Conservation (phyloP, 2,329 filamentous ascomycete genomes). For the Anthostomella pinea region DNA sequence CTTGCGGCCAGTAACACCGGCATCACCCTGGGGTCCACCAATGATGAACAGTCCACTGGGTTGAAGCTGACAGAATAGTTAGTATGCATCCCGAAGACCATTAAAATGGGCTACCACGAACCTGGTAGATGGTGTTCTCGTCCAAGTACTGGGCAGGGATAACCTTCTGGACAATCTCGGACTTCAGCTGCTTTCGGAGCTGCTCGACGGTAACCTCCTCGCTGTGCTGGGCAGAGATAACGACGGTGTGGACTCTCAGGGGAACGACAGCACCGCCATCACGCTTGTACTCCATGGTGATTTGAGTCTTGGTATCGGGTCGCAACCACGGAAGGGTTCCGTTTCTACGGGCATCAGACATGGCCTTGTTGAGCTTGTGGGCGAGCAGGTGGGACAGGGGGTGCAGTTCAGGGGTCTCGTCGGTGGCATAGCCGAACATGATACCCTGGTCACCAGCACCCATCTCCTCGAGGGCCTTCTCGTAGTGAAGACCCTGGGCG, state of each 20-base stretch:
- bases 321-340: slow-evolving; percentile 90
- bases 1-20: slow-evolving; percentile 97
- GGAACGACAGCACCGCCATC: slow-evolving; percentile 92
- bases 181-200: slow-evolving; percentile 89
- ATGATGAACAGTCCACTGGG: slow-evolving; percentile 99
- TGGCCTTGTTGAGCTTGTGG: slow-evolving; percentile 95
- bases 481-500: slow-evolving; percentile 97
- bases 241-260: slow-evolving; percentile 90
- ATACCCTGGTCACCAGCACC: slow-evolving; percentile 99
- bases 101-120: slow-evolving; percentile 42
- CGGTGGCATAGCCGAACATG: slow-evolving; percentile 99
- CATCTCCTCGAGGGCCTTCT: slow-evolving; percentile 94
- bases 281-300: slow-evolving; percentile 98
- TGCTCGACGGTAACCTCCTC: slow-evolving; percentile 85
- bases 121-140: slow-evolving; percentile 93
- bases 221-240: slow-evolving; percentile 93
- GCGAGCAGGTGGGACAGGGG: slow-evolving; percentile 90
- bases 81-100: not conserved
- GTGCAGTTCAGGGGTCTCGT: slow-evolving; percentile 96
- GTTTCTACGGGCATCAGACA: slow-evolving; percentile 84
- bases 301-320: slow-evolving; percentile 99
- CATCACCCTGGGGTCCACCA: slow-evolving; percentile 97
- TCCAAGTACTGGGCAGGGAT: slow-evolving; percentile 92
- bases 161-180: slow-evolving; percentile 95
- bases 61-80: slow-evolving; percentile 59